Conservation (phyloP, 2,329 filamentous ascomycete species). For the Malbranchea cinnamomea region DNA sequence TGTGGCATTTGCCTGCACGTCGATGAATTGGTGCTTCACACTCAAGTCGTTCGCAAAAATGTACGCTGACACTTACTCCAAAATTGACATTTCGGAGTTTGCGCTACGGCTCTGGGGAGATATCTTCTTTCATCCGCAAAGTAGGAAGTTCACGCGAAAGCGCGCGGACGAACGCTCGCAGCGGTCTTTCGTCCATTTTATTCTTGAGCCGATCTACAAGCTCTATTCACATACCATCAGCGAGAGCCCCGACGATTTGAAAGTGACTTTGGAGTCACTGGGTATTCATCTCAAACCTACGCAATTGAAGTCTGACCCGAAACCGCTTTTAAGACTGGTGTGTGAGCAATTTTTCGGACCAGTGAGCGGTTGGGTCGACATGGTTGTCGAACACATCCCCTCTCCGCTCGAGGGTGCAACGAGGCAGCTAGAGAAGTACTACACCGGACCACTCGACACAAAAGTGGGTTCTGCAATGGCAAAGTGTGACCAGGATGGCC, state of each 20-base stretch:
- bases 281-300: constrained; percentile 83
- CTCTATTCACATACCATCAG: constrained; percentile 90
- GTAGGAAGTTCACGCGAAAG: constrained; percentile 83
- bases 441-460: constrained; percentile 77
- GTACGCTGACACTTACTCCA: constrained; percentile 80
- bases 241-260: constrained; percentile 72
- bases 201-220: constrained; percentile 96
- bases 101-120: constrained; percentile 83
- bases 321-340: constrained; percentile 71
- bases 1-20: constrained; percentile 87
- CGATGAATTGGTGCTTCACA: constrained; percentile 95
- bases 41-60: constrained; percentile 87
- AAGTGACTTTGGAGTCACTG: constrained; percentile 59
- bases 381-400: constrained; percentile 79
- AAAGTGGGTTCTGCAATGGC: constrained; percentile 68
- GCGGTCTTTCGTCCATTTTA: constrained; percentile 83
- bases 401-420: constrained; percentile 68
- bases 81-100: constrained; percentile 70
- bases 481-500: constrained; percentile 74
- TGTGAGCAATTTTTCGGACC: constrained; percentile 93
- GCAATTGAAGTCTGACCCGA: constrained; percentile 80
- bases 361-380: constrained; percentile 82
- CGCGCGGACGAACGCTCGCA: constrained; percentile 64
- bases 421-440: constrained; percentile 68
- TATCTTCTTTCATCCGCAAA: constrained; percentile 85